A percentile compares a stretch with the other conserved stretches of the same genome.
Conservation (phyloP, 2,329 filamentous ascomycete genomes). For the Talaromyces amestolkiae region DNA sequence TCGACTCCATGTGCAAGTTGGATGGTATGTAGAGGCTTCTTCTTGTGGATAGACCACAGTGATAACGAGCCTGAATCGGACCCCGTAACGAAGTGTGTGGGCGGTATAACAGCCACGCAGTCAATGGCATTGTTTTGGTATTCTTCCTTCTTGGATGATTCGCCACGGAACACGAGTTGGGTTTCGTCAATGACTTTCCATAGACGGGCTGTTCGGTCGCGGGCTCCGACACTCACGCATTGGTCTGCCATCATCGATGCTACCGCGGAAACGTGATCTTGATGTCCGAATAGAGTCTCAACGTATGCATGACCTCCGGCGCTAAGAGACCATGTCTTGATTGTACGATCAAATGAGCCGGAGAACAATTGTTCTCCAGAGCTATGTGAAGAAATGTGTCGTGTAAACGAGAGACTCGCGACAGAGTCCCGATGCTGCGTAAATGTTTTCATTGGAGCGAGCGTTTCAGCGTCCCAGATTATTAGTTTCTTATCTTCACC, state of each 20-base stretch:
- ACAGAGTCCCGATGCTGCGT: constrained; percentile 89
- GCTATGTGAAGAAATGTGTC: constrained; percentile 60
- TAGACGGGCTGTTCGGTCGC: constrained; percentile 84
- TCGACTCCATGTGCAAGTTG: constrained; percentile 83
- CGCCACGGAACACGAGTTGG: constrained; percentile 90
- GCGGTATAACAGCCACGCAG: constrained; percentile 82
- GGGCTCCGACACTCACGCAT: constrained; percentile 83
- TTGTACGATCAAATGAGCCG: constrained; percentile 82
- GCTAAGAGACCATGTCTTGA: constrained; percentile 86
- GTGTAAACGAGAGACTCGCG: constrained; percentile 78
- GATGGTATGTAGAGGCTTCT: constrained; percentile 83
- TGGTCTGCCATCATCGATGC: constrained; percentile 80
- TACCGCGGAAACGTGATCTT: constrained; percentile 83
- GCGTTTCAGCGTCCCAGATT: constrained; percentile 77
- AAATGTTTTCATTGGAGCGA: constrained; percentile 79
- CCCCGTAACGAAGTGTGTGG: constrained; percentile 89
- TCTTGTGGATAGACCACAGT: constrained; percentile 88
- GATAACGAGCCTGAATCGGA: constrained; percentile 85
- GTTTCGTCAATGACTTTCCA: constrained; percentile 98
- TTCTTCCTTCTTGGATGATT: constrained; percentile 50
- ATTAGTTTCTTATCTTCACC: constrained; percentile 81
- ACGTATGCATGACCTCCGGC: constrained; percentile 84
- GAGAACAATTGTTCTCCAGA: constrained; percentile 83
- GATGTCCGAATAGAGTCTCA: constrained; percentile 94
- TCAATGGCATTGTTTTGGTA: constrained; percentile 83